Evolutionary conservation across 495 filamentous ascomycete species (phyloP).

Genomic region (Penicillium pulvis): DNA sequence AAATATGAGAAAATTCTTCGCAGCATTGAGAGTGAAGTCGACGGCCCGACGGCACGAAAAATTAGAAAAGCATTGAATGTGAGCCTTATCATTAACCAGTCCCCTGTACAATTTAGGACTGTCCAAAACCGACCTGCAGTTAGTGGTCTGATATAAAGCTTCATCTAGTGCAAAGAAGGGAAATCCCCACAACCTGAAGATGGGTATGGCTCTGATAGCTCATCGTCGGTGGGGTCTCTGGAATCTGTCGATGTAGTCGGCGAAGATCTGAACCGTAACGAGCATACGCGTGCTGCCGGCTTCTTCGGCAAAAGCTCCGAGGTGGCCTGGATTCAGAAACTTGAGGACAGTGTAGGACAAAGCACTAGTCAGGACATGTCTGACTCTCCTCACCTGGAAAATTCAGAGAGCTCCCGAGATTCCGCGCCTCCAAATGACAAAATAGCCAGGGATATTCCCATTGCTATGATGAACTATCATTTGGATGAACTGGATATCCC

Average conservation of each 20-base stretch:
- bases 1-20: conserved; percentile 47
- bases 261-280: conserved; percentile 59
- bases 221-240: conserved; percentile 50
- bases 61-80: conserved; percentile 42
- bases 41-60: conserved; percentile 26
- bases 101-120: not conserved
- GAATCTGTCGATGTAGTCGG: conserved; percentile 57
- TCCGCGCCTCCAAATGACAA: not conserved
- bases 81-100: conserved; percentile 11
- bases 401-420: conserved; percentile 23
- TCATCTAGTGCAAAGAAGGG: conserved; percentile 11
- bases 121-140: not conserved
- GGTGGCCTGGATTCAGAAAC: conserved; percentile 58
- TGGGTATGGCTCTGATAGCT: conserved; percentile 39
- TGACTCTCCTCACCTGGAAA: conserved; percentile 9
- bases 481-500: conserved; percentile 56
- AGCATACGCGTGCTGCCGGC: conserved; percentile 53
- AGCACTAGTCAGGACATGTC: not conserved
- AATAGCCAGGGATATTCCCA: conserved; percentile 18
- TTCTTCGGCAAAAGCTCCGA: conserved; percentile 69
- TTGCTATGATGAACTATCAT: conserved; percentile 55
- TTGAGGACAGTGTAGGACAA: conserved; percentile 33
- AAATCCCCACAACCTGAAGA: conserved; percentile 4
- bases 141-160: not conserved
- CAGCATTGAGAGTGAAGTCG: conserved; percentile 38